Evolutionary conservation across 495 filamentous ascomycete genomes (phyloP).

Genomic region (Penicillium atrosanguineum): DNA sequence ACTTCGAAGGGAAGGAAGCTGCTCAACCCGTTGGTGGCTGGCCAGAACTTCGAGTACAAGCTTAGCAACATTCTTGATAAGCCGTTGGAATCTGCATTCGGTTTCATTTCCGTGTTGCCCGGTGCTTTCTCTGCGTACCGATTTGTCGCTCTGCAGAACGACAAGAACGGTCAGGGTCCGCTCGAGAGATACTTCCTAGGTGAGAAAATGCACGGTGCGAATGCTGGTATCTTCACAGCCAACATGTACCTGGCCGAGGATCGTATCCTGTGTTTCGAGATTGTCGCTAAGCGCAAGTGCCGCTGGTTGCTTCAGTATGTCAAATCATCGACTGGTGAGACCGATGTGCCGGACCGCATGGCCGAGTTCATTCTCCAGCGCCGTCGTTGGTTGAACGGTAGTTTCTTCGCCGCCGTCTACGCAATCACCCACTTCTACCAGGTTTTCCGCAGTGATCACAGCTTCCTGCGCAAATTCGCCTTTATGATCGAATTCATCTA

Average conservation of each 20-base stretch:
- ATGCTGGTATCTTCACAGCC: slow-evolving; percentile 95
- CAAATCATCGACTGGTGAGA: slow-evolving; percentile 93
- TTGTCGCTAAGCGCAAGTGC: slow-evolving; percentile 95
- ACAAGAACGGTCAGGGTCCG: slow-evolving; percentile 87
- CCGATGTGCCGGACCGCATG: slow-evolving; percentile 94
- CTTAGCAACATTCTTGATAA: slow-evolving; percentile 99
- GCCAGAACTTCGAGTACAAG: slow-evolving; percentile 99
- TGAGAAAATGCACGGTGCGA: slow-evolving; percentile 94
- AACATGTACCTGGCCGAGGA: slow-evolving; percentile 99
- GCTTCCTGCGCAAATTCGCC: slow-evolving; percentile 79
- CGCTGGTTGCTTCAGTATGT: slow-evolving; percentile 98
- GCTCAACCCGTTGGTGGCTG: slow-evolving; percentile 89
- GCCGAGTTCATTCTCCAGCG: slow-evolving; percentile 95
- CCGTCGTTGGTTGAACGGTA: slow-evolving; percentile 96
- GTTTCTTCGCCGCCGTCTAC: slow-evolving; percentile 98
- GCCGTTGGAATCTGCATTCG: slow-evolving; percentile 94
- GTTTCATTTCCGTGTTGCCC: slow-evolving; percentile 94
- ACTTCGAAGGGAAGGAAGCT: slow-evolving; percentile 87
- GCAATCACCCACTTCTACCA: slow-evolving; percentile 92
- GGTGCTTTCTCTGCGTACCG: slow-evolving; percentile 98
- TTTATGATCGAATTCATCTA: slow-evolving; percentile 91
- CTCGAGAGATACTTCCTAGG: slow-evolving; percentile 96
- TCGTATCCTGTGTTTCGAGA: slow-evolving; percentile 98
- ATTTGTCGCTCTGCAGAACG: slow-evolving; percentile 91
- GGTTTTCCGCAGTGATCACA: slow-evolving; percentile 90